Evolutionary conservation across 2,329 filamentous ascomycete genomes (phyloP).

Genomic region (Cercospora canescens): DNA sequence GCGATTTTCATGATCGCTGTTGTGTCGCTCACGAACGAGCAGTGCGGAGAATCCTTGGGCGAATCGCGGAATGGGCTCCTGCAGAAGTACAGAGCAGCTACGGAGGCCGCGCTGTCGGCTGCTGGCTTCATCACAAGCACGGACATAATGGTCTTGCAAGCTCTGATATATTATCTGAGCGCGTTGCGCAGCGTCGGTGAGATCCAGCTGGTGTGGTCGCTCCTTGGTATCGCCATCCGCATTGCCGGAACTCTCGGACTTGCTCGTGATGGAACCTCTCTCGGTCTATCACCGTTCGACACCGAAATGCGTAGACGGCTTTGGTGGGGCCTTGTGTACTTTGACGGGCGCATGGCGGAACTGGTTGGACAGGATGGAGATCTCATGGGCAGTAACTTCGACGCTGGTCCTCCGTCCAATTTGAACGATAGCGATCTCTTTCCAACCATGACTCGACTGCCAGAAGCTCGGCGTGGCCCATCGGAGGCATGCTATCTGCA

Average conservation of each 20-base stretch:
- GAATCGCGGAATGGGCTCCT: constrained; percentile 24
- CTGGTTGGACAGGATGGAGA: constrained; percentile 42
- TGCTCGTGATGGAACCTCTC: constrained; percentile 29
- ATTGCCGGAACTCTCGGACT: constrained; percentile 47
- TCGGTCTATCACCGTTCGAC: constrained; percentile 36
- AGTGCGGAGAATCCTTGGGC: constrained; percentile 28
- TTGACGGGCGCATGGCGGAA: constrained; percentile 69
- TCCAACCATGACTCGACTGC: constrained; percentile 43
- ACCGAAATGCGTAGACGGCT: constrained; percentile 36
- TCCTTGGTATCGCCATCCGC: constrained; percentile 41
- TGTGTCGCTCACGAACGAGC: constrained; percentile 34
- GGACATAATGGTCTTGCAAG: constrained; percentile 32
- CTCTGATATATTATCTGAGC: constrained; percentile 33
- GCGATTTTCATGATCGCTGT: constrained; percentile 37
- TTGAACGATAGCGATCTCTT: constrained; percentile 54
- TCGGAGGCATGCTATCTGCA: constrained; percentile 37
- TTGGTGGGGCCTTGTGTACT: constrained; percentile 55
- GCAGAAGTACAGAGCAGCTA: constrained; percentile 26
- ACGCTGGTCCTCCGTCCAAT: constrained; percentile 47
- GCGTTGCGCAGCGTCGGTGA: constrained; percentile 28
- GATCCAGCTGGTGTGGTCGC: constrained; percentile 27
- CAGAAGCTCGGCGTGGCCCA: constrained; percentile 24
- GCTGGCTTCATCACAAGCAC: constrained; percentile 33
- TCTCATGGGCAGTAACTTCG: constrained; percentile 28
- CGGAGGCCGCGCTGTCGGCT: constrained; percentile 28